phyloP scores from a whole-genome alignment of 1,284 basidiomycete genomes.

The Leccinum pseudoinsigne region DNA sequence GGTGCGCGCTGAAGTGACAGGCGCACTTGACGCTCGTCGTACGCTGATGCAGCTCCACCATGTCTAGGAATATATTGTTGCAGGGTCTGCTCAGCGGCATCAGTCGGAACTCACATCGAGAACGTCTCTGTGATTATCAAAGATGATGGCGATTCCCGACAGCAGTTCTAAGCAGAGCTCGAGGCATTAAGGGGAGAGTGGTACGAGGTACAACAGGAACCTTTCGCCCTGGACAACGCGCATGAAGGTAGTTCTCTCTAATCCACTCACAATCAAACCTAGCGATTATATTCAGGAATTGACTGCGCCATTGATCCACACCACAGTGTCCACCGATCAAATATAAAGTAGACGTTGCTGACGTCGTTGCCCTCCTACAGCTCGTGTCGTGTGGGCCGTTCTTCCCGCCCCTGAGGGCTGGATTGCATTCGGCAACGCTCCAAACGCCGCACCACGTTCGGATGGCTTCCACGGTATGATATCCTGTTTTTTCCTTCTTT shows the following conservation, averaged over 20 bases:
- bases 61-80: constrained; percentile 50
- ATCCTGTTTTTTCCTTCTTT: no score
- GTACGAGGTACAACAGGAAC: constrained; percentile 52
- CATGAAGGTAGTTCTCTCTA: constrained; percentile 8
- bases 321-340: constrained; percentile 36
- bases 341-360: constrained; percentile 52
- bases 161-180: constrained; percentile 53
- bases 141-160: constrained; percentile 44
- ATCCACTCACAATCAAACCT: constrained; percentile 4
- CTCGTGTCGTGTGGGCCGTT: constrained; percentile 66
- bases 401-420: constrained; percentile 69
- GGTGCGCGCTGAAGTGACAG: constrained; percentile 50
- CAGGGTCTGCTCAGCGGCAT: constrained; percentile 44
- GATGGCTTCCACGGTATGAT: constrained; percentile 35
- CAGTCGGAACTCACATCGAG: constrained; percentile 56
- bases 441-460: constrained; percentile 48
- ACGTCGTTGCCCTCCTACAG: constrained; percentile 62
- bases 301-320: constrained; percentile 24
- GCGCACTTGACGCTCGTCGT: constrained; percentile 36
- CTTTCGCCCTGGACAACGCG: constrained; percentile 39
- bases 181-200: constrained; percentile 55
- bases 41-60: constrained; percentile 38
- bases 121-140: constrained; percentile 53
- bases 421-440: constrained; percentile 66
- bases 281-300: constrained; percentile 20